A percentile compares a stretch with the other conserved stretches of the same genome.
phyloP scores from a whole-genome alignment of 495 filamentous ascomycete genomes.

The Aspergillus bridgeri region DNA sequence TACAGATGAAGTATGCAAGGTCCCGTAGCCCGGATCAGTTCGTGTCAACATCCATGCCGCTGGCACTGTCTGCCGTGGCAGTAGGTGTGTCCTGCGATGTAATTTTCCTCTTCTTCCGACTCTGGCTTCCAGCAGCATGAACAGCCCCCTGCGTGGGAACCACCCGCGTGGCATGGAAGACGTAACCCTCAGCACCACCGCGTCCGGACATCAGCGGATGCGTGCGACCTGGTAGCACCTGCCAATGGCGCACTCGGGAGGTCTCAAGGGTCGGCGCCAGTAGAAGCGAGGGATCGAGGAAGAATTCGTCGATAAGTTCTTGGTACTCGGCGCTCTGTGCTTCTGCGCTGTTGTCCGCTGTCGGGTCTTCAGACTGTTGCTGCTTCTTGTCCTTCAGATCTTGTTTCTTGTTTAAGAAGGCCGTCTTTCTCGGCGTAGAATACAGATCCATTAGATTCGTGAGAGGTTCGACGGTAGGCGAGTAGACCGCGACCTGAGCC shows the following conservation, averaged over 20 bases:
- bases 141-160: conserved; percentile 73
- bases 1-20: conserved; percentile 1
- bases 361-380: conserved; percentile 14
- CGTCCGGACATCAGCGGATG: conserved; percentile 88
- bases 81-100: conserved; percentile 23
- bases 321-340: conserved; percentile 37
- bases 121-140: conserved; percentile 77
- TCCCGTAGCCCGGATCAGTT: conserved; percentile 11
- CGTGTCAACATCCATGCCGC: conserved; percentile 35
- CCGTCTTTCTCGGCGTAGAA: conserved; percentile 67
- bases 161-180: conserved; percentile 81
- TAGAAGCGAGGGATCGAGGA: conserved; percentile 76
- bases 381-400: conserved; percentile 29
- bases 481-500: conserved; percentile 81
- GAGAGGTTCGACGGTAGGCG: conserved; percentile 72
- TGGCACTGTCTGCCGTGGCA: conserved; percentile 15
- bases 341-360: conserved; percentile 20
- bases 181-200: conserved; percentile 85
- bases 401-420: conserved; percentile 55
- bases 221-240: conserved; percentile 87
- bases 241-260: conserved; percentile 70
- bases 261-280: conserved; percentile 78
- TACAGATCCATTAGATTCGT: conserved; percentile 74
- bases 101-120: conserved; percentile 46
- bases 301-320: conserved; percentile 65